phyloP scores from a whole-genome alignment of 768 basidiomycete species.

The Suillus discolor region DNA sequence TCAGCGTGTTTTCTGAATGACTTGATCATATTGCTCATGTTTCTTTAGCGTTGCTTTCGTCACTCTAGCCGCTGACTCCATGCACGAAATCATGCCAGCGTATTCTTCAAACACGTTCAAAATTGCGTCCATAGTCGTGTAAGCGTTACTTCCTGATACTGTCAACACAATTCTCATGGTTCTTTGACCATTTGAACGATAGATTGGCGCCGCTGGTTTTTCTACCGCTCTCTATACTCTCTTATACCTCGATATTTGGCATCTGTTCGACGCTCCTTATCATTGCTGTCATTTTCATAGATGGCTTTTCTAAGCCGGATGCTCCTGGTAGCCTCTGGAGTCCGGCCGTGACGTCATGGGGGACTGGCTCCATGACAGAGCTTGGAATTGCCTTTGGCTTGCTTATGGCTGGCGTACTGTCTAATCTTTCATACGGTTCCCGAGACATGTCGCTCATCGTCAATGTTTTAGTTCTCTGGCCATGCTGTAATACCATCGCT shows the following conservation, averaged over 20 bases:
- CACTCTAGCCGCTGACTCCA: conserved; percentile 85
- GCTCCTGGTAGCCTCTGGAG: conserved; percentile 81
- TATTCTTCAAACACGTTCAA: conserved; percentile 78
- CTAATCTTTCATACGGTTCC: neutral
- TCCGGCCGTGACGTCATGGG: conserved; percentile 68
- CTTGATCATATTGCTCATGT: neutral
- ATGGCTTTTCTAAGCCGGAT: conserved; percentile 74
- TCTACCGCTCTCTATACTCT: conserved; percentile 82
- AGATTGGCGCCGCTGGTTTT: conserved; percentile 83
- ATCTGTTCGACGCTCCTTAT: conserved; percentile 79
- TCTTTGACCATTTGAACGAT: conserved; percentile 5
- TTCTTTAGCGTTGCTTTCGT: conserved; percentile 77
- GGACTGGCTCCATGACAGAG: conserved; percentile 52
- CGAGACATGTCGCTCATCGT: neutral
- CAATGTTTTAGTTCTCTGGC: conserved; percentile 70
- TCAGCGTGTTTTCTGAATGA: conserved; percentile 30
- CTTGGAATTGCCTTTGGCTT: conserved; percentile 85
- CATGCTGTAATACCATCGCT: conserved; percentile 92
- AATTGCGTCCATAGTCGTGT: conserved; percentile 72
- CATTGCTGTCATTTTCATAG: conserved; percentile 75
- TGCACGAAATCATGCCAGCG: conserved; percentile 70
- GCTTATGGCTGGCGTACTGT: conserved; percentile 87
- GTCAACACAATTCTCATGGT: neutral
- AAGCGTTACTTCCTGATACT: conserved; percentile 23
- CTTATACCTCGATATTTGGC: conserved; percentile 86